Percentiles rank a stretch among this genome's conserved stretches.
phyloP scores from a whole-genome alignment of 129 eudicot genomes.

The Logfia minima region DNA sequence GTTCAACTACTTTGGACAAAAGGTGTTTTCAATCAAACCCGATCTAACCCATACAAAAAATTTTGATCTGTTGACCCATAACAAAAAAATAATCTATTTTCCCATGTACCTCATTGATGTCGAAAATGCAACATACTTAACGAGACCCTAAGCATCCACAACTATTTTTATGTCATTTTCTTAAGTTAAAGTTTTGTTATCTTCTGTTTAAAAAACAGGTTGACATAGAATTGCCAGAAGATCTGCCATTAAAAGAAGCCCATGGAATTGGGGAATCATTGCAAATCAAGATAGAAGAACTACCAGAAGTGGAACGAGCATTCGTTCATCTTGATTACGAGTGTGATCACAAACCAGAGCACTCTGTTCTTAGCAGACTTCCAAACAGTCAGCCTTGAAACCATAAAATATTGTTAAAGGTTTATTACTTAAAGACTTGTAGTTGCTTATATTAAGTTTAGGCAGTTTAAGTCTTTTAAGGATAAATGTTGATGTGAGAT shows the following conservation, averaged over 20 bases:
- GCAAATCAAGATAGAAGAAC: slow-evolving; percentile 68
- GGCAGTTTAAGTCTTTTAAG: slow-evolving; percentile 1
- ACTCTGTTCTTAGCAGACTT: slow-evolving; percentile 55
- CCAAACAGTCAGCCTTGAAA: slow-evolving; percentile 57
- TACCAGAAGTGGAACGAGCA: slow-evolving; percentile 77
- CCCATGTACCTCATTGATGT: background rate
- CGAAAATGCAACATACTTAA: background rate
- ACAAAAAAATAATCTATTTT: too few species aligned
- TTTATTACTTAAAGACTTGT: background rate
- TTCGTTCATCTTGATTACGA: slow-evolving; percentile 79
- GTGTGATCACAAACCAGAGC: slow-evolving; percentile 84
- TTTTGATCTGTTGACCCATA: background rate
- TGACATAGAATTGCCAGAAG: slow-evolving; percentile 76
- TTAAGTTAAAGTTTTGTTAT: background rate
- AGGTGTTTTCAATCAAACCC: background rate
- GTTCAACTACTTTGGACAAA: background rate
- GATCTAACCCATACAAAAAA: background rate
- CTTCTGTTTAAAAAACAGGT: slow-evolving; percentile 35
- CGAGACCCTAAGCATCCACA: background rate
- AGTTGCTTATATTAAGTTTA: slow-evolving; percentile 10
- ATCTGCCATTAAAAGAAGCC: slow-evolving; percentile 63
- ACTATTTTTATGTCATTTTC: background rate
- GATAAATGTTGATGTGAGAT: slow-evolving; percentile 16
- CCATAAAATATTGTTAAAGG: background rate
- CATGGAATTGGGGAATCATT: slow-evolving; percentile 71